Conservation (phyloP, 495 filamentous ascomycete species). For the Daldinia caldariorum region DNA sequence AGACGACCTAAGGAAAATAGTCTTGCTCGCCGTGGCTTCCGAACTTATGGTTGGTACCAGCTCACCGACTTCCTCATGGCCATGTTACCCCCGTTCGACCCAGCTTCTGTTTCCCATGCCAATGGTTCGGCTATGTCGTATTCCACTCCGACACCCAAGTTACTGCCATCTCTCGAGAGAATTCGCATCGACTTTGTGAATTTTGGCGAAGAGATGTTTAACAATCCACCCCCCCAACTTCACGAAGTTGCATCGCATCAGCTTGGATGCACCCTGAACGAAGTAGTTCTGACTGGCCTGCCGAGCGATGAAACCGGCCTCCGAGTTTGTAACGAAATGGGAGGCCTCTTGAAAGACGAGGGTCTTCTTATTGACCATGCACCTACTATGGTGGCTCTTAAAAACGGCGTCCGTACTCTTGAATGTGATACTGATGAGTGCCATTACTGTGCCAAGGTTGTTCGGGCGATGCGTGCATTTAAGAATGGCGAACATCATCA, state of each 20-base stretch:
- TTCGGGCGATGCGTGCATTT: slow-evolving; percentile 49
- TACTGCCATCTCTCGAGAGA: slow-evolving; percentile 54
- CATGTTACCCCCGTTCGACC: slow-evolving; percentile 52
- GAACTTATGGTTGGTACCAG: slow-evolving; percentile 60
- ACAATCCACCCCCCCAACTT: slow-evolving; percentile 45
- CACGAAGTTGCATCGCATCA: slow-evolving; percentile 54
- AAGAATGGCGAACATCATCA: slow-evolving; percentile 15
- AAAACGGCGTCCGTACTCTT: slow-evolving; percentile 46
- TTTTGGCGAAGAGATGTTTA: slow-evolving; percentile 51
- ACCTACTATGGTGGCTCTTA: slow-evolving; percentile 48
- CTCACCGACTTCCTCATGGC: slow-evolving; percentile 56
- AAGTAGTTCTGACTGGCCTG: slow-evolving; percentile 56
- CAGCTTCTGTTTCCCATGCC: slow-evolving; percentile 13
- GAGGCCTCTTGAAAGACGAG: slow-evolving; percentile 56
- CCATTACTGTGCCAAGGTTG: slow-evolving; percentile 44
- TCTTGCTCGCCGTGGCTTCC: slow-evolving; percentile 54
- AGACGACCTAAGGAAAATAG: slow-evolving; percentile 49
- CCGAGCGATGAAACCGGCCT: slow-evolving; percentile 50
- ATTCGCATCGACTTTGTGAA: slow-evolving; percentile 61
- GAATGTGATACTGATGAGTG: slow-evolving; percentile 25
- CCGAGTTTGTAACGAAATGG: slow-evolving; percentile 50
- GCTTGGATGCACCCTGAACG: slow-evolving; percentile 56
- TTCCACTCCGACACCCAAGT: slow-evolving; percentile 42
- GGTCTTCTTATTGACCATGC: slow-evolving; percentile 53
- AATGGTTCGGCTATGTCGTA: neutral